These are phyloP conservation scores for Geranomyces michiganensis DNA, from an alignment of 192 early-diverging fungal genomes.

Conservation along the genomic window DNA sequence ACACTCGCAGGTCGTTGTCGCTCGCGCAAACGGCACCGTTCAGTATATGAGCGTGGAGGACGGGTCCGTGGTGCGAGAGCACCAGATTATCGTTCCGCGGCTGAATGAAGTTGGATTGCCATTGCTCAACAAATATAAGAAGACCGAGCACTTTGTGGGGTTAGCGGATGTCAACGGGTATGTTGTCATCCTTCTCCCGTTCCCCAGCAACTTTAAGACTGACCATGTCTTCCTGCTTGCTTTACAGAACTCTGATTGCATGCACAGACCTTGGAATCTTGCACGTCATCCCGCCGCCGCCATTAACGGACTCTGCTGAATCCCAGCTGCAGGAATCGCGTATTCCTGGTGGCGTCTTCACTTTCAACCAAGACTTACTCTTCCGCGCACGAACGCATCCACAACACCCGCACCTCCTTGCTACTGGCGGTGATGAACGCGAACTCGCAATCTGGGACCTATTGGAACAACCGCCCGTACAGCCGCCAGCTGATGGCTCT, in stretches of 20 bases:
- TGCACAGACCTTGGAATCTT: conserved; percentile 36
- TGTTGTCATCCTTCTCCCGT: neutral
- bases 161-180: conserved; percentile 39
- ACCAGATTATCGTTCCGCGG: conserved; percentile 31
- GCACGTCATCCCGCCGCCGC: conserved; percentile 17
- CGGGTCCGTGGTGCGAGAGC: conserved; percentile 29
- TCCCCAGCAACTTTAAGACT: neutral
- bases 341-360: conserved; percentile 31
- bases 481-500: neutral
- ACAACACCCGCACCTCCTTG: conserved; percentile 66
- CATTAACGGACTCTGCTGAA: conserved; percentile 34
- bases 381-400: conserved; percentile 72
- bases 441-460: conserved; percentile 82
- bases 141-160: conserved; percentile 52
- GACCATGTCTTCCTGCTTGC: conserved; percentile 11
- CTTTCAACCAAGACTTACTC: conserved; percentile 57
- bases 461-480: conserved; percentile 8
- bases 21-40: conserved; percentile 36
- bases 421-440: conserved; percentile 83
- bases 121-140: conserved; percentile 42
- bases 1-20: conserved; percentile 30
- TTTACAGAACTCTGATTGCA: conserved; percentile 33
- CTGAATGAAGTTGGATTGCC: conserved; percentile 27
- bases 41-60: conserved; percentile 34
- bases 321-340: conserved; percentile 6